Conservation (phyloP, 805 yeast genomes). For the Hemisphaericaspora nanyangensis region DNA sequence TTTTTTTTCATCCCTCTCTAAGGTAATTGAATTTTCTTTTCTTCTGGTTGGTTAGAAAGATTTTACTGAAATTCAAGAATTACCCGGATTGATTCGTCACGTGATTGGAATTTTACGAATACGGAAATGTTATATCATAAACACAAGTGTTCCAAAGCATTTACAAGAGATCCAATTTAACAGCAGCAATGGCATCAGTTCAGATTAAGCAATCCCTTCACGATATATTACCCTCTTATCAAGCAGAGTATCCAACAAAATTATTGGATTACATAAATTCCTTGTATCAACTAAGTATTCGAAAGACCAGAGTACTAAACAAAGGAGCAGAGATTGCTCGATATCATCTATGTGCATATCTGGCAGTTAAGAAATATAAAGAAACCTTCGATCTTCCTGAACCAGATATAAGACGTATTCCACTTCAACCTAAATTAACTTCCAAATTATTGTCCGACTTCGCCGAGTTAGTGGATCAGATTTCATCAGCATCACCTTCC, state of each 20-base stretch:
- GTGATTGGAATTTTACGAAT: background rate
- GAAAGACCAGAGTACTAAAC: conserved; percentile 44
- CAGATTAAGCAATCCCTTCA: conserved; percentile 33
- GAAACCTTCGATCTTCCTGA: conserved; percentile 42
- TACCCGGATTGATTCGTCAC: conserved; percentile 1
- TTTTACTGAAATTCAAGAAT: background rate
- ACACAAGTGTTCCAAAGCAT: too few species aligned
- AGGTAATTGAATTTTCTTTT: conserved; percentile 4
- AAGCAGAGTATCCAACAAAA: conserved; percentile 11
- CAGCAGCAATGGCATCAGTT: conserved; percentile 6
- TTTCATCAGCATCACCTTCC: conserved; percentile 13
- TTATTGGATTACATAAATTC: conserved; percentile 26
- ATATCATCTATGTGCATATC: conserved; percentile 61
- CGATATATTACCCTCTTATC: conserved; percentile 49
- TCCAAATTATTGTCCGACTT: conserved; percentile 44
- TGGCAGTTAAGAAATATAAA: conserved; percentile 51
- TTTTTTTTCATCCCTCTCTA: background rate
- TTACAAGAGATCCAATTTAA: too few species aligned
- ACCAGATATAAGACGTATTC: conserved; percentile 51
- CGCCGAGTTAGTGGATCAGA: conserved; percentile 31
- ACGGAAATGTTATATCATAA: too few species aligned
- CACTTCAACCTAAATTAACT: conserved; percentile 49
- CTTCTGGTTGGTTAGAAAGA: conserved; percentile 5
- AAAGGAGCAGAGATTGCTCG: conserved; percentile 61
- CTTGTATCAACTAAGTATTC: conserved; percentile 50